A percentile compares a stretch with the other conserved stretches of the same genome.
Conservation (phyloP, 1,139 yeast genomes). For the Taphrina confusa region DNA sequence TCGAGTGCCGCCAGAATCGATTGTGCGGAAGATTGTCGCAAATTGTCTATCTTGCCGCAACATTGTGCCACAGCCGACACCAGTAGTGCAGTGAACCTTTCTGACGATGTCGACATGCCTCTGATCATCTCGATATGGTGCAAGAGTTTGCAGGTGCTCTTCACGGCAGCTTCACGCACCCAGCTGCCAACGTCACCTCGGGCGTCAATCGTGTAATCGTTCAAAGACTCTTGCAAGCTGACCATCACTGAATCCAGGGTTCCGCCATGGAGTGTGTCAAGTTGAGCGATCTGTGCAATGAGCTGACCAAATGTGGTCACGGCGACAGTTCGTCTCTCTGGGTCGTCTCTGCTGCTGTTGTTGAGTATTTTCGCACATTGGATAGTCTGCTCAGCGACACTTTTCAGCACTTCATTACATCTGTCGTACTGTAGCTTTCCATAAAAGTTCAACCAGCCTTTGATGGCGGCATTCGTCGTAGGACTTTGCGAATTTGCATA, state of each 20-base stretch:
- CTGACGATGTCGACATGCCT: conserved; percentile 36
- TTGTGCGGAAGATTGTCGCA: not conserved
- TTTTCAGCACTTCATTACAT: not conserved
- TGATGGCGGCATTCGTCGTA: not conserved
- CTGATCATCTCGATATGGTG: conserved; percentile 43
- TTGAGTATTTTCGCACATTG: not conserved
- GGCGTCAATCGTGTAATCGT: conserved; percentile 47
- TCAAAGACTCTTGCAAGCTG: conserved; percentile 41
- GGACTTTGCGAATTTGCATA: not conserved
- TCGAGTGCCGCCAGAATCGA: not conserved
- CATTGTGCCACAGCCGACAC: conserved; percentile 21
- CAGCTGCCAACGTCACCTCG: conserved; percentile 64
- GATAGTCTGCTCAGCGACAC: not conserved
- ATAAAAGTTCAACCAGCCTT: conserved; percentile 14
- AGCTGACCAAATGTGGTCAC: not conserved
- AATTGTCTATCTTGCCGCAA: conserved; percentile 34
- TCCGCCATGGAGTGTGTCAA: not conserved
- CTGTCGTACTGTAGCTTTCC: not conserved
- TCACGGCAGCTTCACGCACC: conserved; percentile 58
- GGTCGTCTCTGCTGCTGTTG: conserved; percentile 4
- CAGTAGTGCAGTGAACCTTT: not conserved
- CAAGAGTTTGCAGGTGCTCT: conserved; percentile 45
- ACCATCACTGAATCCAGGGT: conserved; percentile 6
- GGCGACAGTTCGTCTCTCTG: conserved; percentile 7
- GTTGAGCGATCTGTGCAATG: not conserved